phyloP scores from a whole-genome alignment of 2,329 filamentous ascomycete genomes.

The Didymella keratinophila region DNA sequence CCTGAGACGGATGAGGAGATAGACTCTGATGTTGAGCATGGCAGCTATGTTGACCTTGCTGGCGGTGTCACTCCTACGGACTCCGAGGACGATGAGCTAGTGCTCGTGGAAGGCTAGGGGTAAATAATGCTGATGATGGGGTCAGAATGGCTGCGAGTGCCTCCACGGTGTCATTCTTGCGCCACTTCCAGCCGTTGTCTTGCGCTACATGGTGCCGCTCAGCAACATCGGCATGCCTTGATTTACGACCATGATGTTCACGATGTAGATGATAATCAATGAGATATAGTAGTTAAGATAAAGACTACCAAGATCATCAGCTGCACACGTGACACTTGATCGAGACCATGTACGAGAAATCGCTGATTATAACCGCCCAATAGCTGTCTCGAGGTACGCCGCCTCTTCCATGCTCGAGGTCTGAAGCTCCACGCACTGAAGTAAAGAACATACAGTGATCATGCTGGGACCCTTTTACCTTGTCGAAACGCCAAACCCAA shows the following conservation, averaged over 20 bases:
- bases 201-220: neutral
- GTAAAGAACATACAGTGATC: neutral
- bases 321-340: neutral
- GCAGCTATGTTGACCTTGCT: slow-evolving; percentile 13
- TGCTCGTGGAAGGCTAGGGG: neutral
- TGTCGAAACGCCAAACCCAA: no score
- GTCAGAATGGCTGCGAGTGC: neutral
- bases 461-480: neutral
- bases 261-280: neutral
- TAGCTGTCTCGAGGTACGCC: neutral
- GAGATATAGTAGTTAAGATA: neutral
- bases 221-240: neutral
- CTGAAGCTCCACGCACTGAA: neutral
- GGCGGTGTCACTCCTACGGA: slow-evolving; percentile 13
- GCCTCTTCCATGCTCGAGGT: neutral
- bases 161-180: neutral
- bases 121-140: neutral
- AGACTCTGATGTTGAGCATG: slow-evolving; percentile 9
- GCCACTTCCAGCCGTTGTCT: neutral
- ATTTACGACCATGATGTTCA: neutral
- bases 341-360: neutral
- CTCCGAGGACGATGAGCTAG: slow-evolving; percentile 6
- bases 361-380: neutral
- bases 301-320: neutral
- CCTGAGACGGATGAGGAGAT: slow-evolving; percentile 11